Base-by-base conservation (phyloP, 2,329 filamentous ascomycete species). In the Teratosphaeria nubilosa region DNA sequence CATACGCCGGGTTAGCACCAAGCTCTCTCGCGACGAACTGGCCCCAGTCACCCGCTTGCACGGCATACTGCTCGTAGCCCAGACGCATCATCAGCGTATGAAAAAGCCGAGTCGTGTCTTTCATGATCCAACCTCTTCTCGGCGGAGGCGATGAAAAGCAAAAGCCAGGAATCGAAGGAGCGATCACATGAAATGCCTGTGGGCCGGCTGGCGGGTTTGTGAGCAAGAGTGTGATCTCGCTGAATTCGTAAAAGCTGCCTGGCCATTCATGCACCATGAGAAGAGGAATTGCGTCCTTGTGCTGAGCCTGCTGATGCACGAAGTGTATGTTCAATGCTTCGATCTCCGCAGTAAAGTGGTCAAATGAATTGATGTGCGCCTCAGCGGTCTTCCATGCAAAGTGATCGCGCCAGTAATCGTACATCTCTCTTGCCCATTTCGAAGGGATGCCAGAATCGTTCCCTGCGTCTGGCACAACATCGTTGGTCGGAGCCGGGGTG, bases 121-220 rank as follows among this genome's bases (percentile, higher is more conserved):
- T 65, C 14, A 73, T 61, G 3, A 66, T 73, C 73, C 74, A 76
- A 3, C 66, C 67, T 9, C 45, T 16, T 3, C 59, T 61, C 1
- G 66, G 66, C 6, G 73, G 69, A 5, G 66, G 62, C 5, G 64
- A 63, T 1, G 71, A 78, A 71, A 83, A 79, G 64, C 79, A 75
- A 60, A 76, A 81, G 53, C 80, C 79, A 0, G 82, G 82, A 1
- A 86, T 70, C 6, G 79, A 82, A 0, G 82, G 82, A 0, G 81
- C 81, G 0, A 86, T 78, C 11, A 84, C 72, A 59, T 85, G 77
- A 63, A 85, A 86, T 0, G 77, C 73, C 24, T 56, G 54, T 56
- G 24, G n/a, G 22, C 10, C 24, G n/a, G 20, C 11, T 3, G 14
- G 6, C 2, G 32, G 51, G 9, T 6, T 30, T 14, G 71, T 63